Evolutionary conservation across 2,329 filamentous ascomycete species (phyloP), one percentile per base, ranked within the genome.

Genomic region (Calonectria pseudoturangicola): DNA sequence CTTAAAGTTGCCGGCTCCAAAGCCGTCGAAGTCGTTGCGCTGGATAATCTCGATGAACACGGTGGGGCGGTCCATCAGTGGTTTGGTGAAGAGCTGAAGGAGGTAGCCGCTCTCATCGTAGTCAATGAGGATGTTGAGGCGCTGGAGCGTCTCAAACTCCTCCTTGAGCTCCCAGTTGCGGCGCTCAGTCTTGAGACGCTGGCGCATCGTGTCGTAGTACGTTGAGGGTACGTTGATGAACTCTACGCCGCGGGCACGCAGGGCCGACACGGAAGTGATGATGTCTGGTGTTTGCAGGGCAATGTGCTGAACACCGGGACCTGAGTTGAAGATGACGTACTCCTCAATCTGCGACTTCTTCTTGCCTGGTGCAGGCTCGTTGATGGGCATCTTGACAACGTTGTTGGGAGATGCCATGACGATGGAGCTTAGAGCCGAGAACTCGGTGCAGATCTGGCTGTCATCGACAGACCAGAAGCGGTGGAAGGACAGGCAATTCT

Each of bases 391-490:
- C 87, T 98, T 98, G 85, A 98, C 95, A 5, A 93, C 84, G 71
- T 96, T 93, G 86, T 96, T 95, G 73, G 92, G 92, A 5, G 93
- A 95, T 50, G 94, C 91, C 95, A 98, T 98, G 82, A 98, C 96
- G 80, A 98, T 92, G 81, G 92, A 94, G 85, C 93, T 95, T 60
- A 98, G 89, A 12, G 96, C 95, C 1, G 93, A 95, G 89, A 95
- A 98, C 82, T 98, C 95, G 77, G 94, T 98, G 89, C 92, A 95
- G 86, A 98, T 97, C 83, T 97, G 92, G 78, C 92, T 93, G 88
- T 98, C 96, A 84, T 98, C 96, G 71, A 98, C 96, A 68, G 93
- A 95, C 96, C 96, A 98, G 92, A 98, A 98, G 77, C 96, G 94
- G 87, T 98, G 95, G 90, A 98, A 98, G 68, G 93, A 93, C 33